Evolutionary conservation across 1,284 basidiomycete genomes (phyloP).

Genomic region (Ganoderma lucidum): DNA sequence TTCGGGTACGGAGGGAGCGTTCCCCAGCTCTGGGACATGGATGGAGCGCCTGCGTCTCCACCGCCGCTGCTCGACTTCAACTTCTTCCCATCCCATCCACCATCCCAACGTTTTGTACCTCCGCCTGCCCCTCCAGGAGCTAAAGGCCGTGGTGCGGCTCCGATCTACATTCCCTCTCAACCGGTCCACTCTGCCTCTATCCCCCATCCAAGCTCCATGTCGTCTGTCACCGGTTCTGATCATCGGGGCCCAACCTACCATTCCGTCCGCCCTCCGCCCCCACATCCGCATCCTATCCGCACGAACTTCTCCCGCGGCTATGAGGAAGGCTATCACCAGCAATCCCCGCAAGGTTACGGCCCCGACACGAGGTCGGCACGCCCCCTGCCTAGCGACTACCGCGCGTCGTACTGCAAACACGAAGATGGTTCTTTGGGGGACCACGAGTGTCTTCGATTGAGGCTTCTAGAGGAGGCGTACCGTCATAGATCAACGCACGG

Average conservation of each 20-base stretch:
- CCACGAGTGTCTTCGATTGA: slow-evolving; percentile 29
- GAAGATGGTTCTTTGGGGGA: slow-evolving; percentile 23
- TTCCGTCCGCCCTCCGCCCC: slow-evolving; percentile 16
- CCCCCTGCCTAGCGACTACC: slow-evolving; percentile 19
- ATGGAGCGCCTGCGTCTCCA: slow-evolving; percentile 31
- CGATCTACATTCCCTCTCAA: slow-evolving; percentile 16
- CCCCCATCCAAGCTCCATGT: slow-evolving; percentile 11
- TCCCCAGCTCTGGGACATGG: slow-evolving; percentile 33
- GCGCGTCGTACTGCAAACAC: slow-evolving; percentile 22
- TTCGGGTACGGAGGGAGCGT: slow-evolving; percentile 25
- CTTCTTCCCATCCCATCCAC: slow-evolving; percentile 24
- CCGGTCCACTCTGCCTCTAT: not conserved
- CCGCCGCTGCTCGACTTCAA: slow-evolving; percentile 29
- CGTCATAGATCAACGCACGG: slow-evolving; percentile 11
- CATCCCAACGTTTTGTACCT: slow-evolving; percentile 13
- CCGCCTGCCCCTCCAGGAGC: slow-evolving; percentile 11
- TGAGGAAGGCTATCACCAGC: slow-evolving; percentile 6
- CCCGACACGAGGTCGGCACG: slow-evolving; percentile 10
- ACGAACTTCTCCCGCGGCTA: slow-evolving; percentile 15
- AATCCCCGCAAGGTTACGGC: slow-evolving; percentile 15
- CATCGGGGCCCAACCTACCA: slow-evolving; percentile 15
- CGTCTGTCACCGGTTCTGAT: not conserved
- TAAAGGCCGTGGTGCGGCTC: slow-evolving; percentile 12
- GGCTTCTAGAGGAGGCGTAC: slow-evolving; percentile 30
- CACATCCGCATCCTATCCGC: slow-evolving; percentile 20